Conservation (phyloP, 1,139 yeast genomes). For the Yamadazyma songkhlaensis region DNA sequence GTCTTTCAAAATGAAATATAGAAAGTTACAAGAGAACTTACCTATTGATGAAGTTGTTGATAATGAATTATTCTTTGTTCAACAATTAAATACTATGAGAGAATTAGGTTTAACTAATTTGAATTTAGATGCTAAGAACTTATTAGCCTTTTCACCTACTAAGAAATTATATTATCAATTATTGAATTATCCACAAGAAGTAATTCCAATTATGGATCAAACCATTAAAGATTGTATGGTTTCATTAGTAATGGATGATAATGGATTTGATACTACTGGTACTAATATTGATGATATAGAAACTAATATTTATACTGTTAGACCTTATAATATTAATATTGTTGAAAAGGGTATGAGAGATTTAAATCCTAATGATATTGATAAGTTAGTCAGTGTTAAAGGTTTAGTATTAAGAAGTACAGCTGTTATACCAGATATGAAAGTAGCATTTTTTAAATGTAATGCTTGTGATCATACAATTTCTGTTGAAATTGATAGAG, state of each 20-base stretch:
- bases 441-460: conserved; percentile 93
- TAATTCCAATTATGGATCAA: conserved; percentile 96
- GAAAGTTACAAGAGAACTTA: conserved; percentile 47
- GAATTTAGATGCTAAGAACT: conserved; percentile 79
- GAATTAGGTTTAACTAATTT: conserved; percentile 77
- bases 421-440: conserved; percentile 96
- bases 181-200: conserved; percentile 93
- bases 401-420: conserved; percentile 90
- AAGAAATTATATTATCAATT: conserved; percentile 80
- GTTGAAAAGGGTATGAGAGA: conserved; percentile 85
- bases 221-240: conserved; percentile 89
- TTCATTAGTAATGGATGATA: conserved; percentile 64
- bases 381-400: conserved; percentile 84
- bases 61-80: conserved; percentile 70
- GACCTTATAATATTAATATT: conserved; percentile 77
- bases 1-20: conserved; percentile 76
- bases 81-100: conserved; percentile 70
- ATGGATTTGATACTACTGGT: conserved; percentile 26
- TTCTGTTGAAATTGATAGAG: conserved; percentile 91
- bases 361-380: conserved; percentile 91
- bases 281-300: conserved; percentile 67
- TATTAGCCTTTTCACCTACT: conserved; percentile 73
- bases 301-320: conserved; percentile 75
- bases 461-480: conserved; percentile 92
- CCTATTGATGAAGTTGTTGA: conserved; percentile 41